Base-by-base conservation (phyloP, 495 filamentous ascomycete species). In the Friedmanniomyces simplex region DNA sequence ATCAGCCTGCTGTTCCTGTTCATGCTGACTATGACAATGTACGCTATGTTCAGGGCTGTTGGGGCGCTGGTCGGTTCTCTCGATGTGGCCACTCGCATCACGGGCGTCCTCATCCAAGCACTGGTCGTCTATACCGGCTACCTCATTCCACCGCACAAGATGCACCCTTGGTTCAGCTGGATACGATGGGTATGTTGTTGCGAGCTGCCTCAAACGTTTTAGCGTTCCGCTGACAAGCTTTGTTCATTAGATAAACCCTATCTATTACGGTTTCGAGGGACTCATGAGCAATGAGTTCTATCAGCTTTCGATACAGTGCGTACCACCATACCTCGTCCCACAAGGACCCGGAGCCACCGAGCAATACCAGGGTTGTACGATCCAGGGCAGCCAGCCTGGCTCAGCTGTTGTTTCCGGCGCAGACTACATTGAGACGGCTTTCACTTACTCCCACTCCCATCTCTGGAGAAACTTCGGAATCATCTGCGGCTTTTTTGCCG, bases 101-200 rank as follows among this genome's bases (percentile, higher is more conserved):
- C 84, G 14, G 82, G 83, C 53, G 80, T 87, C 26, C 65, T 78
- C 1, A 80, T 88, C 12, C 73, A 80, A 55, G 78, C 77, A 0
- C 68, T 90, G 12, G 69, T 93, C 50, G 83, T 94, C 4, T 96
- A 91, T 66, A 90, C 86, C 13, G 88, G 88, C 26, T 96, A 85
- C 67, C 70, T 88, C 10, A 86, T 94, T 39, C 85, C 87, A 30
- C 47, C 47, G 10, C 12, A 24, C 4, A 24, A 50, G 18, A 50
- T 50, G 47, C 47, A 1, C 80, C 81, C 85, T 0, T 94, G 86
- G 86, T 83, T 91, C 50, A 77, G 79, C 50, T 95, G 89, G 89
- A 71, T 91, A 1, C 78, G 77, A 16, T 85, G 80, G 73, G 76
- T n/a, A n/a, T n/a, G n/a, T n/a, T n/a, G n/a, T n/a, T n/a, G n/a